A percentile compares a stretch with the other conserved stretches of the same genome.
Conservation (phyloP, 257 asterid genomes). For the Forsythia suspensa region DNA sequence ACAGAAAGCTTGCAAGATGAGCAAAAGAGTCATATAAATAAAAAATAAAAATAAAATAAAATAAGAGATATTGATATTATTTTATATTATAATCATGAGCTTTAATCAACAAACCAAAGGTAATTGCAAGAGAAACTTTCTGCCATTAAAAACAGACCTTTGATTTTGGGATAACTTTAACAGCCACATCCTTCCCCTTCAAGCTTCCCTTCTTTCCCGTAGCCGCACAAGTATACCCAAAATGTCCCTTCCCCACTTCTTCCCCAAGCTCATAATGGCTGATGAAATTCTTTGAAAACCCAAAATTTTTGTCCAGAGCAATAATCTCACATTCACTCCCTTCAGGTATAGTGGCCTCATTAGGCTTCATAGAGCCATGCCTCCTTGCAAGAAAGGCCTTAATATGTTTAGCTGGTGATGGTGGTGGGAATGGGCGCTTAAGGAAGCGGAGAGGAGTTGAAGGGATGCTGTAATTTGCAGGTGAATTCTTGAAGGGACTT, state of each 20-base stretch:
- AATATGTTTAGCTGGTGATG: conserved; percentile 96
- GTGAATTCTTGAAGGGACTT: conserved; percentile 94
- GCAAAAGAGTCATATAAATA: conserved; percentile 14
- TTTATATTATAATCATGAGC: not conserved
- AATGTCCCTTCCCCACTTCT: conserved; percentile 93
- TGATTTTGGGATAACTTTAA: conserved; percentile 82
- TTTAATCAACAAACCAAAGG: not conserved
- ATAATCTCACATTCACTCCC: conserved; percentile 84
- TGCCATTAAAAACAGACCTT: conserved; percentile 50
- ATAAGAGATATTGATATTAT: not conserved
- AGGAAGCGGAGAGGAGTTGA: conserved; percentile 87
- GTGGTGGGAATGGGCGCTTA: conserved; percentile 92
- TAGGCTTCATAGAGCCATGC: conserved; percentile 90
- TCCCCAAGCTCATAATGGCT: conserved; percentile 73
- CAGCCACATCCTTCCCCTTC: conserved; percentile 93
- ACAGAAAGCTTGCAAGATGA: conserved; percentile 9
- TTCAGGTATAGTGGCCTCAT: conserved; percentile 86
- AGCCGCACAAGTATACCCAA: conserved; percentile 87
- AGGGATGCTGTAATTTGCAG: conserved; percentile 64
- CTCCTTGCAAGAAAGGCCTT: conserved; percentile 83
- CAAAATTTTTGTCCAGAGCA: conserved; percentile 80
- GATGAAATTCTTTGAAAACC: conserved; percentile 64
- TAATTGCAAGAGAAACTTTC: conserved; percentile 2
- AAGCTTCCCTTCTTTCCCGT: conserved; percentile 77
- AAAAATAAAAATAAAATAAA: not conserved